Conservation (phyloP, 495 filamentous ascomycete genomes). For the Podospora pseudopauciseta region DNA sequence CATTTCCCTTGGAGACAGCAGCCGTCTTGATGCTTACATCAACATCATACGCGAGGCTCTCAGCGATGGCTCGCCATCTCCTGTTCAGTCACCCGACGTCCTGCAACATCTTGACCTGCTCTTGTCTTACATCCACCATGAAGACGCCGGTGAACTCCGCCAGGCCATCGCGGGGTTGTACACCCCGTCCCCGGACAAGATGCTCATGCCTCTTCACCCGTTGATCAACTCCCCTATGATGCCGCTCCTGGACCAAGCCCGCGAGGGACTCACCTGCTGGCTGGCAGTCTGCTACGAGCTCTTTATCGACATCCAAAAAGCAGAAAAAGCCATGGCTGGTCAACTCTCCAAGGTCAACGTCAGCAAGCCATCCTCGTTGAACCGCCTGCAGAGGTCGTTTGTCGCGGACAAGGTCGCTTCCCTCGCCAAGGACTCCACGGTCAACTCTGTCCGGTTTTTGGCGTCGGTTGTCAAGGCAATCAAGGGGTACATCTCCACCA, state of each 20-base stretch:
- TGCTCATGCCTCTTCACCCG: conserved; percentile 58
- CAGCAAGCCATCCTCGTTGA: conserved; percentile 60
- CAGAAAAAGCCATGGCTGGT: conserved; percentile 27
- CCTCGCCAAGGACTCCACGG: conserved; percentile 63
- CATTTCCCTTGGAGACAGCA: conserved; percentile 37
- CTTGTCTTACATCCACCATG: conserved; percentile 26
- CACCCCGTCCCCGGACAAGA: conserved; percentile 22
- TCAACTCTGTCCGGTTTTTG: conserved; percentile 43
- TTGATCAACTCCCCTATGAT: conserved; percentile 60
- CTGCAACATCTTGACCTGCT: conserved; percentile 19
- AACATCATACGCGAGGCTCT: conserved; percentile 16
- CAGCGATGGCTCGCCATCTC: conserved; percentile 7
- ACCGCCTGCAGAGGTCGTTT: conserved; percentile 64
- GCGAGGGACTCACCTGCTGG: conserved; percentile 40
- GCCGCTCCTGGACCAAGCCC: conserved; percentile 31
- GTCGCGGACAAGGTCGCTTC: conserved; percentile 54
- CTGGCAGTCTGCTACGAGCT: conserved; percentile 49
- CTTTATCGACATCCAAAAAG: conserved; percentile 42
- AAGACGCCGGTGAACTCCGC: conserved; percentile 28
- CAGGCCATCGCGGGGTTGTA: conserved; percentile 28
- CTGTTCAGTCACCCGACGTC: conserved; percentile 21
- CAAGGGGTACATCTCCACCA: conserved; percentile 31
- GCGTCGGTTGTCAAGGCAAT: conserved; percentile 30
- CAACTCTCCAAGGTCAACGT: conserved; percentile 36
- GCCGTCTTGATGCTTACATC: conserved; percentile 30